Evolutionary conservation across 306 rosid species (phyloP), one percentile per base, ranked within the genome.

Genomic region (Sechiopsis laciniata): DNA sequence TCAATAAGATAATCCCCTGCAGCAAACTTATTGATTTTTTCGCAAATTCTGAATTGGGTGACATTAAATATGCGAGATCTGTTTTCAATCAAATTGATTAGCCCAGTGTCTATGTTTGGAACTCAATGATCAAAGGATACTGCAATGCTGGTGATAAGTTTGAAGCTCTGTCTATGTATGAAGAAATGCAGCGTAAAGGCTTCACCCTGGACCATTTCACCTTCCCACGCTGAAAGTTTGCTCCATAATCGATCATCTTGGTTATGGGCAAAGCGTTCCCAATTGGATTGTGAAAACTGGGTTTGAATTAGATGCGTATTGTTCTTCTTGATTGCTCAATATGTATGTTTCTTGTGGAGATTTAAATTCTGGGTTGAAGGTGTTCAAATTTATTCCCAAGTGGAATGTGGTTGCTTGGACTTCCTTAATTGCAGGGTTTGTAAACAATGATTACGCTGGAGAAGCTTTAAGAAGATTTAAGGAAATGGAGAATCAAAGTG

Each of bases 391-490:
- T 52, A 86, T 86, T 77, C 88, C 92, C 0, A 84, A 88, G 80
- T 76, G 84, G 85, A 92, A 85, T 80, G 88, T 89, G 71, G 95
- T 88, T 62, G 97, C 92, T 74, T 89, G 96, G 95, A 83, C 89
- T 75, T 81, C 87, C 78, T 83, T 92, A 84, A 84, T 92, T 89
- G 76, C 86, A 12, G 91, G 85, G 81, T 81, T 73, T 75, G 82
- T 89, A 14, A 82, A 60, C 42, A 83, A 80, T 71, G 50, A 53
- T 46, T 69, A 42, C 54, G 69, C 75, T 17, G 57, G 37, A 0
- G 82, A 80, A 52, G 90, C 95, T 75, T 20, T 89, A 61, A 74
- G 77, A 81, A 81, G 80, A 77, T 85, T 83, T 56, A 79, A 68
- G 60, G 83, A 83, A 8, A n/a, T n/a, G n/a, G n/a, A n/a, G n/a